Percentiles rank a stretch among this genome's conserved stretches.
Conservation (phyloP, 73 alveolate species). For the Blepharisma japonicum region DNA sequence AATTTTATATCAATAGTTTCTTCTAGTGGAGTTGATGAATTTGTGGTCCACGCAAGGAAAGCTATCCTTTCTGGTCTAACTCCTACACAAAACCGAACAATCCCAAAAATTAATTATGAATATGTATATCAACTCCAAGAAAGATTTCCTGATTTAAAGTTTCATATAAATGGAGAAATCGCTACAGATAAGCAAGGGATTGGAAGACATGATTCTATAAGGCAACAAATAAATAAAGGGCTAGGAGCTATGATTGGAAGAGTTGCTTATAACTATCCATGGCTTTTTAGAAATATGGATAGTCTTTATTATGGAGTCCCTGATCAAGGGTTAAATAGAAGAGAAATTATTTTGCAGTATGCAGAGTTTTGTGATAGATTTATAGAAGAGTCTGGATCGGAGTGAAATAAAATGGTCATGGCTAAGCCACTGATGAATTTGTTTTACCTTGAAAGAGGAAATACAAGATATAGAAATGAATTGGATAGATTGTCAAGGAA, state of each 20-base stretch:
- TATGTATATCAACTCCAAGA: conserved; percentile 83
- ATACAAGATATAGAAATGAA: conserved; percentile 34
- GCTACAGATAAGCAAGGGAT: conserved; percentile 50
- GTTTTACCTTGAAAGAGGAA: conserved; percentile 49
- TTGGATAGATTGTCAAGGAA: conserved; percentile 37
- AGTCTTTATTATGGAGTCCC: conserved; percentile 62
- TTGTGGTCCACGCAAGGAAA: conserved; percentile 93
- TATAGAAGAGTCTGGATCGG: conserved; percentile 34
- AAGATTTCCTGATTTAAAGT: conserved; percentile 73
- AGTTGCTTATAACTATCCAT: conserved; percentile 88
- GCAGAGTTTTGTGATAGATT: conserved; percentile 50
- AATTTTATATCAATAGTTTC: conserved; percentile 73
- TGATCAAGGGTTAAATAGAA: conserved; percentile 59
- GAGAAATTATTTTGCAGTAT: conserved; percentile 67
- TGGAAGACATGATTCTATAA: conserved; percentile 41
- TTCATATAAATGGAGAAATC: conserved; percentile 82
- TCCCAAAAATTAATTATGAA: conserved; percentile 88
- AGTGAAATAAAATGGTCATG: conserved; percentile 47
- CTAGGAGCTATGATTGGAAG: conserved; percentile 95
- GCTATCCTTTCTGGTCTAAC: conserved; percentile 85
- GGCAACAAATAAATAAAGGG: conserved; percentile 57
- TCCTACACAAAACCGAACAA: conserved; percentile 88
- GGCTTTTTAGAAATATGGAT: conserved; percentile 80
- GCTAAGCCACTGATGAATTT: conserved; percentile 73
- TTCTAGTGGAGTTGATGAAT: conserved; percentile 75